A percentile compares a stretch with the other conserved stretches of the same genome.
These are phyloP conservation scores for Apiospora kogelbergensis DNA, from an alignment of 2,329 filamentous ascomycete genomes.

Conservation along the genomic window DNA sequence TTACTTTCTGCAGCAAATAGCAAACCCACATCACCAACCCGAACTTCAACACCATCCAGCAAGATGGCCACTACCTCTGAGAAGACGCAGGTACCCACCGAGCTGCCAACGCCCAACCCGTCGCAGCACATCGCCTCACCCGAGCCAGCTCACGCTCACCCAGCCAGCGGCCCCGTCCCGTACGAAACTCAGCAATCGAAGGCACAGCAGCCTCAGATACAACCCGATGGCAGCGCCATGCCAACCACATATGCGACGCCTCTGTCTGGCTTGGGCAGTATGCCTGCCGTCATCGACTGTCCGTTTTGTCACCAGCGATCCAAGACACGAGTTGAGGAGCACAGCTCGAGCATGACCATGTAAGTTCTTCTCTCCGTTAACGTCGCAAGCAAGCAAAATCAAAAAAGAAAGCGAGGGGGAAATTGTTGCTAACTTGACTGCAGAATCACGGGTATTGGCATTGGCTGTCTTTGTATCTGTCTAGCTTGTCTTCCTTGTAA, in stretches of 20 bases:
- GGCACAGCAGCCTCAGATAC: background rate
- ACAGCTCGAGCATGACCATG: constrained; percentile 17
- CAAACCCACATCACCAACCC: background rate
- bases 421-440: background rate
- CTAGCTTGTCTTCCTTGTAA: constrained; percentile 14
- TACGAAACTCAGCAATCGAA: background rate
- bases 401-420: no score
- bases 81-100: background rate
- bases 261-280: background rate
- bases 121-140: background rate
- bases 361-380: background rate
- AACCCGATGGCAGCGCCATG: background rate
- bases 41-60: background rate
- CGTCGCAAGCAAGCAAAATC: background rate
- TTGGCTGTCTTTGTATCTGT: constrained; percentile 15
- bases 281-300: constrained; percentile 17
- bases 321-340: constrained; percentile 16
- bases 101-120: background rate
- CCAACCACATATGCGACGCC: constrained; percentile 6
- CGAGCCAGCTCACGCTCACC: background rate
- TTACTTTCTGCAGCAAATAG: background rate
- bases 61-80: background rate
- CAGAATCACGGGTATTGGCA: constrained; percentile 14
- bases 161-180: background rate
- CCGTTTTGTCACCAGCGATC: constrained; percentile 14